A percentile compares a stretch with the other conserved stretches of the same genome.
These are phyloP conservation scores for maize (Zea mays) DNA, from an alignment of 176 grass and related monocot species.

Conservation along the genomic window Zm-B73-REFERENCE-NAM-5.0 NC_050100.1:23711501-23712000, in stretches of 20 bases:
- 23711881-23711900: constrained; percentile 55
- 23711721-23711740: constrained; percentile 51
- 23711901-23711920: constrained; percentile 29
- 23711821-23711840: neutral
- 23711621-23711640: constrained; percentile 91
- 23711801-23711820: neutral
- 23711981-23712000: neutral
- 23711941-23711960: too few species aligned
- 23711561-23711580: constrained; percentile 56
- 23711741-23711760: constrained; percentile 37
- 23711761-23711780: constrained; percentile 21
- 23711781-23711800: neutral
- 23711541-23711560: constrained; percentile 97
- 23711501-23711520: constrained; percentile 94
- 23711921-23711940: constrained; percentile 50
- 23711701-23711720: constrained; percentile 50
- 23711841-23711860: constrained; percentile 34
- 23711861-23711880: constrained; percentile 66
- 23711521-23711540: constrained; percentile 91
- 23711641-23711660: constrained; percentile 51
- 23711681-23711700: neutral
- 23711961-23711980: constrained; percentile 32
- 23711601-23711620: constrained; percentile 44
- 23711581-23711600: constrained; percentile 7
- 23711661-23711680: neutral